These are phyloP conservation scores for Kazachstania taianensis DNA, from an alignment of 805 yeast species.

Conservation along the genomic window DNA sequence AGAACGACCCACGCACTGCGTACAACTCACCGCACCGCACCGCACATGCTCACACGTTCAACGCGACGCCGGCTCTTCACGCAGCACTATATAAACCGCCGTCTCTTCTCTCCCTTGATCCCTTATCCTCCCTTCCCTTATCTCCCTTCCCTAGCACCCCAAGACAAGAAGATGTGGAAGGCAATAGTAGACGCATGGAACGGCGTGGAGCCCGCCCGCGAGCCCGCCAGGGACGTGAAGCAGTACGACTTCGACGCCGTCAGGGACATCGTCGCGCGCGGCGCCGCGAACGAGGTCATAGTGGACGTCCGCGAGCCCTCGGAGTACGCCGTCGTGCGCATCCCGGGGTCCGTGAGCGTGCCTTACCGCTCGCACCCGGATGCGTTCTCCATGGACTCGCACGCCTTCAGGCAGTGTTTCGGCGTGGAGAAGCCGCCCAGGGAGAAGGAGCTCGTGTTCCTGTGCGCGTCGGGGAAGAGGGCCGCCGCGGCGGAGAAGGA, in stretches of 20 bases:
- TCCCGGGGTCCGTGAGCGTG: constrained; percentile 74
- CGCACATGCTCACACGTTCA: no score
- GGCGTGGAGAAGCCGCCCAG: constrained; percentile 63
- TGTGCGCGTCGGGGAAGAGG: constrained; percentile 83
- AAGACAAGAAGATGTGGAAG: constrained; percentile 15
- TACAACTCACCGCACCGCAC: no score
- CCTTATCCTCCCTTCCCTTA: neutral
- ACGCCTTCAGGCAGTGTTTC: constrained; percentile 61
- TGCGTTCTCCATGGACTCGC: constrained; percentile 60
- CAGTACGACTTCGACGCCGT: constrained; percentile 43
- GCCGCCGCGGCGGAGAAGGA: constrained; percentile 72
- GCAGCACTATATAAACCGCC: neutral
- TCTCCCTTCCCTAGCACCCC: neutral
- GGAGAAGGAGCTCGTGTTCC: constrained; percentile 60
- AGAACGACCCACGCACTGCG: no score
- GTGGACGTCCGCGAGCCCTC: constrained; percentile 84
- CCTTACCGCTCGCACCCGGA: constrained; percentile 82
- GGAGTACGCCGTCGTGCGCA: constrained; percentile 57
- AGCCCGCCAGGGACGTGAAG: constrained; percentile 1
- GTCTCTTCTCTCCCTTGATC: no score
- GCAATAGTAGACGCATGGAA: constrained; percentile 22
- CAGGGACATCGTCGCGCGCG: constrained; percentile 33
- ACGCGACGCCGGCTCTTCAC: no score
- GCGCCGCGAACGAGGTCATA: constrained; percentile 40
- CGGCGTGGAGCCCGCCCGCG: constrained; percentile 16